Evolutionary conservation across 176 grass and related monocot genomes (phyloP).

Genomic region (Oryza australiensis): DNA sequence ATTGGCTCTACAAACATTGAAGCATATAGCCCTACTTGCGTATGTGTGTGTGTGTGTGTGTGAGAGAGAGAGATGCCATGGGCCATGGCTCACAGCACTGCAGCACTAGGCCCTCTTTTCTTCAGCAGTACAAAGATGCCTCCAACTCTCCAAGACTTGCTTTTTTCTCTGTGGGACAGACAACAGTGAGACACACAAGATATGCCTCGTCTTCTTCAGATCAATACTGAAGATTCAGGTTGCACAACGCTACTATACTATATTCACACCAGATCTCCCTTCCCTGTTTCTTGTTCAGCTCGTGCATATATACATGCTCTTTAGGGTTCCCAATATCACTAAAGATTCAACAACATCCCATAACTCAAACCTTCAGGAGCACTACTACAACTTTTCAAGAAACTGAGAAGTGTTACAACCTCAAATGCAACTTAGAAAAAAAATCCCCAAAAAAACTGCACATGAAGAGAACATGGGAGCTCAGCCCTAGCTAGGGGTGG

Average conservation of each 20-base stretch:
- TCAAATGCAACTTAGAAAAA: background rate
- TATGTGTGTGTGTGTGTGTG: background rate
- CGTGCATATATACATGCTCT: background rate
- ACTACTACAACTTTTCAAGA: background rate
- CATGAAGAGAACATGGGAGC: background rate
- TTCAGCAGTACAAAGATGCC: slow-evolving; percentile 42
- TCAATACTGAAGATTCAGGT: slow-evolving; percentile 17
- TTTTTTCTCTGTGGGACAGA: slow-evolving; percentile 11
- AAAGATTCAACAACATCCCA: background rate
- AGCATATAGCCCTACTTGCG: background rate
- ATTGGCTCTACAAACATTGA: slow-evolving; percentile 7
- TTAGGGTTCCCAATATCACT: too few relatives aligned
- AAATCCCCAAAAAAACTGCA: background rate
- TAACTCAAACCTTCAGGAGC: background rate
- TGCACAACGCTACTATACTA: background rate
- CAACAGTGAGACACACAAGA: background rate
- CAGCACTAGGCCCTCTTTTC: slow-evolving; percentile 4
- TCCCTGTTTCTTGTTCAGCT: background rate
- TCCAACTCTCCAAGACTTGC: background rate
- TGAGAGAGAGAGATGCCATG: background rate
- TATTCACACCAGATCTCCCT: background rate
- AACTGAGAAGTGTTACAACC: background rate
- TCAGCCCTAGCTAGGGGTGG: background rate
- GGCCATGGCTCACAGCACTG: slow-evolving; percentile 7
- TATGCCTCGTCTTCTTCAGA: slow-evolving; percentile 4